A percentile compares a stretch with the other conserved stretches of the same genome.
Conservation (phyloP, 768 basidiomycete genomes). For the Mycena rosella region DNA sequence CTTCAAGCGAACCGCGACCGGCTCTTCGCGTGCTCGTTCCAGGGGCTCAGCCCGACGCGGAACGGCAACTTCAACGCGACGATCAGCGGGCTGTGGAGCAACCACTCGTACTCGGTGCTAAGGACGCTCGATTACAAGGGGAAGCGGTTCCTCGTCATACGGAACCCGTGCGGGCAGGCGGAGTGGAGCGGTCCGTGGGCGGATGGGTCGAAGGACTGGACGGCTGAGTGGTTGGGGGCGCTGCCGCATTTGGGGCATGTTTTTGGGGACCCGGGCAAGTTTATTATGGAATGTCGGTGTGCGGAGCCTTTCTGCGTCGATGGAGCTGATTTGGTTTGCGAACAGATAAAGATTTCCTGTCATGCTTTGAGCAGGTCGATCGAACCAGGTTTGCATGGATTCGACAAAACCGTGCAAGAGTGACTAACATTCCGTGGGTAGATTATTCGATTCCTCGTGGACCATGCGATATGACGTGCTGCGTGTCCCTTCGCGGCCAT, state of each 20-base stretch:
- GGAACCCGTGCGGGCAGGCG: slow-evolving; percentile 48
- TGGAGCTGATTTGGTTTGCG: background rate
- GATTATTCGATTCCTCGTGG: slow-evolving; percentile 32
- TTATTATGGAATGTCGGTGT: slow-evolving; percentile 44
- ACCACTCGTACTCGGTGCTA: slow-evolving; percentile 50
- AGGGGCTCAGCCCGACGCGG: slow-evolving; percentile 27
- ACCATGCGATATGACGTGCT: slow-evolving; percentile 29
- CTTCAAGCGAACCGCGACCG: slow-evolving; percentile 44
- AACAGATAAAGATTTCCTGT: slow-evolving; percentile 30
- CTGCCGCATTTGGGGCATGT: slow-evolving; percentile 41
- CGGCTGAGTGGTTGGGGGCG: slow-evolving; percentile 43
- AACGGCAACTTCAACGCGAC: slow-evolving; percentile 33
- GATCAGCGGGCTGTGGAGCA: slow-evolving; percentile 27
- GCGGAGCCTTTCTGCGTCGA: background rate
- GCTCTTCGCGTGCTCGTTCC: slow-evolving; percentile 46
- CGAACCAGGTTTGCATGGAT: slow-evolving; percentile 20
- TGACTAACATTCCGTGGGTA: background rate
- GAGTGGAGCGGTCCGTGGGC: slow-evolving; percentile 48
- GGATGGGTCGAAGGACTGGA: slow-evolving; percentile 50
- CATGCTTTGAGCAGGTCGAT: slow-evolving; percentile 32
- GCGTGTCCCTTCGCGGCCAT: slow-evolving; percentile 27
- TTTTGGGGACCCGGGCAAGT: slow-evolving; percentile 48
- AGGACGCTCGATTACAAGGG: slow-evolving; percentile 44
- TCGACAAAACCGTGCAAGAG: background rate
- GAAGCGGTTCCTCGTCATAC: slow-evolving; percentile 46